Evolutionary conservation across 768 basidiomycete genomes (phyloP), one percentile per base, ranked within the genome.

Genomic region (Phanerodontia chrysosporium): DNA sequence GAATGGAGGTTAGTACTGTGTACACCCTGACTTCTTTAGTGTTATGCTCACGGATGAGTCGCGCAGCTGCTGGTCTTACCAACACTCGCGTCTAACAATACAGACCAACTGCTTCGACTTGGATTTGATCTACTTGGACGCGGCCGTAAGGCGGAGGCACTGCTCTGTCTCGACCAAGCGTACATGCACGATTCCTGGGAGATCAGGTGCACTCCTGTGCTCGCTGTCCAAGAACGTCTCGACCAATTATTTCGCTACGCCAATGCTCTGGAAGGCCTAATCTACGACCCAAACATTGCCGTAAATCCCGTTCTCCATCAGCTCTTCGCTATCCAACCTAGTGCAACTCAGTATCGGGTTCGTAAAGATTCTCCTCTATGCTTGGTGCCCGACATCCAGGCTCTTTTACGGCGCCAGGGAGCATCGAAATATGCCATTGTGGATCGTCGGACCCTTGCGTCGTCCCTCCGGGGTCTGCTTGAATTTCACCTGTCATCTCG

Each of bases 101-200:
- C 62, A 1, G 35, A 29, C 0, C 39, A 62, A 8, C 74, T 84
- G 9, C 55, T 62, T 7, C 48, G 58, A 7, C 65, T 83, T 3
- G 76, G 72, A 0, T 13, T 35, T 2, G 30, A 42, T 18, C 78
- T 82, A 51, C 63, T 29, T 13, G 32, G 48, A 13, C n/a, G 58
- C 25, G 32, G 51, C 32, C 4, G 22, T 24, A 5, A 18, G 10
- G 49, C 71, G 8, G 72, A 76, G 0, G 76, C 77, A 8, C 59
- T 80, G 0, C 67, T 81, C 2, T 79, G 78, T 54, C 63, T 81
- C 10, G 76, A 82, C 59, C 74, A 77, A 55, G 63, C 69, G 44
- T 82, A 78, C 60, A 54, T 62, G 9, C 32, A 35, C 7, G 52
- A 55, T 8, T 60, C 69, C 7, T 71, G 71, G 9, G 49, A 45